phyloP scores from a whole-genome alignment of 495 filamentous ascomycete species.

The Penicillium silybi region DNA sequence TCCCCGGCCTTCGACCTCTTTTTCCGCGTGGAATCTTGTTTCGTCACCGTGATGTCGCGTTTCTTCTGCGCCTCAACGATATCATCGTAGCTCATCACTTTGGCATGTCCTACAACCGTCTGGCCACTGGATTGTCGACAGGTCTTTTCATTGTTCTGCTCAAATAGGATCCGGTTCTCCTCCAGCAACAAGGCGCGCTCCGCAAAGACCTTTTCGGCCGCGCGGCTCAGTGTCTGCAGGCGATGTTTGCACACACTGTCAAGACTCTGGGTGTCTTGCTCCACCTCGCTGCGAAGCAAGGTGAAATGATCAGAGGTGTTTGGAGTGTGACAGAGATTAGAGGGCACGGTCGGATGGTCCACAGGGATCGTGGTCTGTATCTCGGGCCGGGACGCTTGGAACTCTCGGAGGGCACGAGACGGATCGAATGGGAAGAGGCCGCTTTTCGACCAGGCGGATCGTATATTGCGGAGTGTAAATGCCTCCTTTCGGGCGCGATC shows the following conservation, averaged over 20 bases:
- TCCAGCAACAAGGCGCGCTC: constrained; percentile 23
- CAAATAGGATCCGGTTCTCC: constrained; percentile 21
- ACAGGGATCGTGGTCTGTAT: constrained; percentile 18
- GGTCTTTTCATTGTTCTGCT: constrained; percentile 30
- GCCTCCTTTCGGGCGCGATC: constrained; percentile 24
- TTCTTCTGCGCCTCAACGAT: constrained; percentile 30
- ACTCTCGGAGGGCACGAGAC: constrained; percentile 27
- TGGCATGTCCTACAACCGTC: constrained; percentile 20
- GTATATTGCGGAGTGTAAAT: constrained; percentile 31
- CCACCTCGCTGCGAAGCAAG: constrained; percentile 24
- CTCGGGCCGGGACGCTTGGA: constrained; percentile 17
- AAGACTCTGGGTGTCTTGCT: constrained; percentile 23
- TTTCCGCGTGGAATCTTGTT: constrained; percentile 16
- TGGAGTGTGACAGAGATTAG: constrained; percentile 18
- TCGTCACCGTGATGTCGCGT: constrained; percentile 20
- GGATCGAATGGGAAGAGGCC: constrained; percentile 34
- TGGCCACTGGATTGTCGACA: constrained; percentile 26
- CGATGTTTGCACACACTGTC: constrained; percentile 21
- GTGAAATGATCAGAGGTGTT: constrained; percentile 27
- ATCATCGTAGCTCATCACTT: constrained; percentile 36
- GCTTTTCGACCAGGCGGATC: constrained; percentile 21
- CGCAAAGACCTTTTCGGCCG: constrained; percentile 29
- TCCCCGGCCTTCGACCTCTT: constrained; percentile 8
- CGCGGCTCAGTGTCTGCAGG: constrained; percentile 21
- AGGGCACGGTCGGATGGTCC: constrained; percentile 18